Percentiles rank a stretch among this genome's conserved stretches.
Conservation (phyloP, 805 yeast species). For the Ogataea pilisensis region DNA sequence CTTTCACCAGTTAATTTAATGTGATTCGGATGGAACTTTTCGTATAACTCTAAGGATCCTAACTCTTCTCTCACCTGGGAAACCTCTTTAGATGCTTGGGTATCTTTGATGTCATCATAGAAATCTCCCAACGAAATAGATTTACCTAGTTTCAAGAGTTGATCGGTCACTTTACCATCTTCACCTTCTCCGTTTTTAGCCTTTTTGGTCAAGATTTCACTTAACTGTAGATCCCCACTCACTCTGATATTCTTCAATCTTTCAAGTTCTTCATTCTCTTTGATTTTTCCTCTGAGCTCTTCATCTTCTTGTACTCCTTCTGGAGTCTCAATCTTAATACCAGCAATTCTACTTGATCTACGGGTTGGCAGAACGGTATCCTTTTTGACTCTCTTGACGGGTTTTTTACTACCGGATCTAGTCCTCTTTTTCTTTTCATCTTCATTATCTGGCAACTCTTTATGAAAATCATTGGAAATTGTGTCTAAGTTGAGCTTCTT, state of each 20-base stretch:
- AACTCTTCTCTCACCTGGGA: conserved; percentile 51
- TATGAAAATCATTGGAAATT: conserved; percentile 48
- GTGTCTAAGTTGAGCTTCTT: conserved; percentile 64
- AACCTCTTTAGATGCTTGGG: conserved; percentile 39
- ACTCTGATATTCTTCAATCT: conserved; percentile 56
- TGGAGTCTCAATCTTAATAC: conserved; percentile 42
- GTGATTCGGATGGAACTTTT: conserved; percentile 61
- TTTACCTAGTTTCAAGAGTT: conserved; percentile 39
- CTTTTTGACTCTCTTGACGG: conserved; percentile 27
- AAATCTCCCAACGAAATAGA: conserved; percentile 68
- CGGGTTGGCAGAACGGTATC: conserved; percentile 51
- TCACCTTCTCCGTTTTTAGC: conserved; percentile 28
- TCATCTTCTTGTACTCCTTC: conserved; percentile 45
- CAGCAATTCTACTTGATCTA: conserved; percentile 76
- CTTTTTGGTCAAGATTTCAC: conserved; percentile 43
- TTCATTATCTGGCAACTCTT: conserved; percentile 34
- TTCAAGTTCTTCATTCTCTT: conserved; percentile 29
- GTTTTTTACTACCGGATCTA: conserved; percentile 8
- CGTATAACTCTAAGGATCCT: conserved; percentile 45
- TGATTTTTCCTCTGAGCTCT: conserved; percentile 35
- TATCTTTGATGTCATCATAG: conserved; percentile 45
- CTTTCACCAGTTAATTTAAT: conserved; percentile 69
- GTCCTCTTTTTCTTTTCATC: conserved; percentile 29
- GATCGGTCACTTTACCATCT: conserved; percentile 25
- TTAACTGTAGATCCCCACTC: conserved; percentile 59